Evolutionary conservation across 2,329 filamentous ascomycete species (phyloP), one percentile per base, ranked within the genome.

Genomic region (Bisporella sp.): DNA sequence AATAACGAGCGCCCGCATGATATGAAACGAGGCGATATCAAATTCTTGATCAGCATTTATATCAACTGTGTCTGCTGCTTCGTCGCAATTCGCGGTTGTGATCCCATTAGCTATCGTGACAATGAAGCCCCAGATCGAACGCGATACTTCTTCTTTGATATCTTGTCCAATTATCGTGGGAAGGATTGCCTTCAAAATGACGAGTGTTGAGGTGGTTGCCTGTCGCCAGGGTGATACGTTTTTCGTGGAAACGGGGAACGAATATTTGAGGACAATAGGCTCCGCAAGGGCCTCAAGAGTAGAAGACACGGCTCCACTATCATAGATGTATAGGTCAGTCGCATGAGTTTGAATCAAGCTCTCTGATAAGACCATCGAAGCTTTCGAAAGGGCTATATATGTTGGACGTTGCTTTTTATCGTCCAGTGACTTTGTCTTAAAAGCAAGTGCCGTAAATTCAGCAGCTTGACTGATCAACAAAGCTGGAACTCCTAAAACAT

Each of bases 301-400:
- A 5, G 76, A 73, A 1, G 79, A 68, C 29, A 95, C 74, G 1
- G 88, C 82, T 1, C 82, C 82, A 42, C 81, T 82, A 1, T 71
- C 72, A 61, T 91, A 90, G 0, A 95, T 79, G 35, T 86, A 81
- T n/a, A 71, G 62, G 29, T 87, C 81, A 0, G 70, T 66, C 0
- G 81, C 76, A 55, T 88, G 82, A 12, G 73, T 69, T 4, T 81
- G 67, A 4, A 85, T 71, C 2, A 89, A 69, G 0, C 69, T 70
- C 55, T 86, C 75, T 2, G 95, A 68, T 43, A 89, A 78, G 2
- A 76, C 71, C 77, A 96, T 93, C 52, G 85, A 82, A 21, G 81
- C 80, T 66, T 93, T 95, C 1, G 91, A 89, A 63, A 97, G 79
- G 33, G 93, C 92, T 49, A 99, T 82, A 63, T 90, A 97, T 0